Evolutionary conservation across 306 rosid genomes (phyloP).

Genomic region (Alnus rubra): DNA sequence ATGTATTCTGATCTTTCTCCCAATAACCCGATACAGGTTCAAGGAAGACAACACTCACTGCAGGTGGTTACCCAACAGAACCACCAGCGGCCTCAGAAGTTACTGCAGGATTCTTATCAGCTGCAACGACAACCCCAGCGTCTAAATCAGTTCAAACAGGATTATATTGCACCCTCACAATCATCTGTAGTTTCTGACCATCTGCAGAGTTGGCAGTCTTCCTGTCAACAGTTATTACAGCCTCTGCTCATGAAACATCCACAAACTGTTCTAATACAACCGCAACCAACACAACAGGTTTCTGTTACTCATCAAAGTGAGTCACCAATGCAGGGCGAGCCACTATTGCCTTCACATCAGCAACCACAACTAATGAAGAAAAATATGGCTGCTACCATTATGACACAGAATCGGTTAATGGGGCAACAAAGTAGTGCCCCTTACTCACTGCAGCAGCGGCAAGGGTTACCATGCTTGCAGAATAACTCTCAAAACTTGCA

Average conservation of each 20-base stretch:
- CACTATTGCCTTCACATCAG: neutral
- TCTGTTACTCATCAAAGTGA: neutral
- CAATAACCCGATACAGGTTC: neutral
- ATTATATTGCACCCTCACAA: neutral
- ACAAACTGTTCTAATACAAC: neutral
- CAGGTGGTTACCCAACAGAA: neutral
- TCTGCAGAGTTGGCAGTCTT: neutral
- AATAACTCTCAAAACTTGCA: neutral
- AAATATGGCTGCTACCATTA: neutral
- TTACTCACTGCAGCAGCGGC: neutral
- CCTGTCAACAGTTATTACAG: neutral
- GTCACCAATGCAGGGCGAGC: neutral
- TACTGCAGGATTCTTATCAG: neutral
- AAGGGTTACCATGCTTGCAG: neutral
- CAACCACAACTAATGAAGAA: neutral
- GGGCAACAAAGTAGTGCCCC: neutral
- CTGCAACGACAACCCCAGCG: neutral
- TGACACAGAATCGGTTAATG: neutral
- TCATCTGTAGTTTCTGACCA: neutral
- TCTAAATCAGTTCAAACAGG: neutral
- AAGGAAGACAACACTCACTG: neutral
- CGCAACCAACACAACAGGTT: neutral
- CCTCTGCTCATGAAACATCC: constrained; percentile 1
- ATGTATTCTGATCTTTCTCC: neutral
- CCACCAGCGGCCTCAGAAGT: neutral